Base-by-base conservation (phyloP, 75 land plant genomes). In the Selaginella tamariscina region DNA sequence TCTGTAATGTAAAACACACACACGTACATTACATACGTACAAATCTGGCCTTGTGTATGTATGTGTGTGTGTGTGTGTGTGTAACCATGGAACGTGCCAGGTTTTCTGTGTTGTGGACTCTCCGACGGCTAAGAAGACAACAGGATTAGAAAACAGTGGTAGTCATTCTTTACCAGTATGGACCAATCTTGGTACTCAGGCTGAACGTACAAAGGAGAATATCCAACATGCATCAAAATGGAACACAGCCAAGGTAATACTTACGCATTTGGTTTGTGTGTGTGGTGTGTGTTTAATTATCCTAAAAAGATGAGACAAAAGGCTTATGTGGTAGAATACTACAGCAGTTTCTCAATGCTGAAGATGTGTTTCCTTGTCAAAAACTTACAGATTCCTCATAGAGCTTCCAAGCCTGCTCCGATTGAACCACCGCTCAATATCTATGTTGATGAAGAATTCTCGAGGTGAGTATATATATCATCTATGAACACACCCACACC, bases 191-290 rank as follows among this genome's bases (percentile, higher is more conserved):
- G 65, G 55, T 15, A 32, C 55, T 24, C 72, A 74, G 23, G 31
- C 26, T 22, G 79, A 77, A 54, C 31, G 26, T 11, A 72, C 31
- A 66, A 77, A 77, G 63, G 79, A 77, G 60, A 77, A 77, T 30
- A 55, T 59, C 23, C 79, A 72, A 55, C 75, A 44, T 15, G 68
- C 79, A 13, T 23, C 75, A 18, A 77, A 64, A 30, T 73, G 75
- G 79, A 73, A 64, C 33, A 71, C 60, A 29, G 74, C 55, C 21
- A 73, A 68, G 75, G 75, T 73, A 29, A 39, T 39, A 15, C 5
- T 39, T 15, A 39, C 15, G 49, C 49, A 39, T 15, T 39, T 39
- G 49, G 11, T 39, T 15, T 39, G 49, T 5, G 49, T 5, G 49
- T 15, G 49, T 39, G 5, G 5, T 39, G n/a, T n/a, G n/a, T n/a